Conservation (phyloP, 2,329 filamentous ascomycete species). For the Aspergillus alliaceus region DNA sequence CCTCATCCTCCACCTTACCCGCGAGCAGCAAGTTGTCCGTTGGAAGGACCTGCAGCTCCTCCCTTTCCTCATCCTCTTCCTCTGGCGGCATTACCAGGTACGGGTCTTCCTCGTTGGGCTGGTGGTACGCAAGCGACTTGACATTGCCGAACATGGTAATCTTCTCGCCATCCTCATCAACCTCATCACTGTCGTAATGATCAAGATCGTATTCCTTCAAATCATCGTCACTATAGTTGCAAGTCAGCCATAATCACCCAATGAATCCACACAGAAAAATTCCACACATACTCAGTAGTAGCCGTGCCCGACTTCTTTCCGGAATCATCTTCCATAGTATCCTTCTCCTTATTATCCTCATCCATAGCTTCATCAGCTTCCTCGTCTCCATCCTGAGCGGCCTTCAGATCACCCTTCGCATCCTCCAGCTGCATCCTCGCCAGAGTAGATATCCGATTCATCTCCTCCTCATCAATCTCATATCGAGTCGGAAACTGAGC, state of each 20-base stretch:
- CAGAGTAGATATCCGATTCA: slow-evolving; percentile 71
- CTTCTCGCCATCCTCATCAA: slow-evolving; percentile 65
- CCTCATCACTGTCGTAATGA: slow-evolving; percentile 85
- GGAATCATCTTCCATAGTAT: slow-evolving; percentile 22
- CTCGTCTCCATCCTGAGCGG: slow-evolving; percentile 59
- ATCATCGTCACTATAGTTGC: slow-evolving; percentile 62
- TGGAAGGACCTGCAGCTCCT: slow-evolving; percentile 88
- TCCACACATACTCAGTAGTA: slow-evolving; percentile 8
- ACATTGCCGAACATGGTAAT: slow-evolving; percentile 95
- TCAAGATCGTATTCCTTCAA: slow-evolving; percentile 96
- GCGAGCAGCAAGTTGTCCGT: slow-evolving; percentile 92
- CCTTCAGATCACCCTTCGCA: slow-evolving; percentile 79
- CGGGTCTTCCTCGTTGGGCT: slow-evolving; percentile 90
- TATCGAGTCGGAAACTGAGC: slow-evolving; percentile 75
- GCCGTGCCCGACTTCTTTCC: slow-evolving; percentile 19
- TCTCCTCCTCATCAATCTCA: slow-evolving; percentile 73
- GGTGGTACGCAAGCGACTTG: slow-evolving; percentile 89
- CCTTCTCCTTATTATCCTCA: slow-evolving; percentile 26
- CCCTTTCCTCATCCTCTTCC: slow-evolving; percentile 83
- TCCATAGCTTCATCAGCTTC: slow-evolving; percentile 37
- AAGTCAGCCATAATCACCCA: slow-evolving; percentile 9
- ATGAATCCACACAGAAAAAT: neutral
- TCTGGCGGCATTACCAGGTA: slow-evolving; percentile 87
- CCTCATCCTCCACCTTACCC: slow-evolving; percentile 93
- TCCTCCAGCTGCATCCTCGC: slow-evolving; percentile 84